Base-by-base conservation (phyloP, 1,284 basidiomycete species). In the Ustilago xerochloae region DNA sequence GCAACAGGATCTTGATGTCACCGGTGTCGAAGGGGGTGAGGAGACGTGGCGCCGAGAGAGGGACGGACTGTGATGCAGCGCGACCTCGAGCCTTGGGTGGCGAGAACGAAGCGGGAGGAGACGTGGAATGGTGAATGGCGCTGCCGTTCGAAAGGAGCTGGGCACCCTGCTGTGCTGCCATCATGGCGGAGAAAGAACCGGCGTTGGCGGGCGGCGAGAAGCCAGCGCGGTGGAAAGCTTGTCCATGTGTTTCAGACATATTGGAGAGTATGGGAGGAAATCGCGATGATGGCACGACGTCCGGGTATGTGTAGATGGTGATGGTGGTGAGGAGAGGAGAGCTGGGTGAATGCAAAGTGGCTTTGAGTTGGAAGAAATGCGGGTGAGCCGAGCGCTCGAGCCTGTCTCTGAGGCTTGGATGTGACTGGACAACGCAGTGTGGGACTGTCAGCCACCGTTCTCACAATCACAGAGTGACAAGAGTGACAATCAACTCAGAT, bases 1-100 rank as follows among this genome's bases (percentile, higher is more conserved):
- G 88, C 53, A 99, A 87, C 60, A 99, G 88, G 51, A 98, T 88
- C 24, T 64, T 55, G 67, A 84, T 82, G 65, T 79, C 76, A 39
- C 78, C 78, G 10, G 63, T 72, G 69, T 82, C 79, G 39, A 83
- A 82, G 13, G 81, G 82, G 15, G 81, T 82, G 36, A 84, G 58
- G 15, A 81, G 50, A 56, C 79, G 67, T 13, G 82, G 81, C 39
- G 71, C 63, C 28, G 63, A 66, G 45, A 66, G 59, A 2, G 65
- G 63, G 5, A 67, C 68, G 47, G 63, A 70, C 35, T 58, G 48
- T 36, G 78, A 78, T 35, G 72, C 22, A 35, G 76, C 55, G 18
- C 79, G 68, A 15, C 62, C 61, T 43, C 76, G 68, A 20, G 67
- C 18, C 4, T n/a, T 36, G 35, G 3, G 59, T n/a, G 66, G 62